Base-by-base conservation (phyloP, 768 basidiomycete genomes). In the Leucocoprinus birnbaumii region DNA sequence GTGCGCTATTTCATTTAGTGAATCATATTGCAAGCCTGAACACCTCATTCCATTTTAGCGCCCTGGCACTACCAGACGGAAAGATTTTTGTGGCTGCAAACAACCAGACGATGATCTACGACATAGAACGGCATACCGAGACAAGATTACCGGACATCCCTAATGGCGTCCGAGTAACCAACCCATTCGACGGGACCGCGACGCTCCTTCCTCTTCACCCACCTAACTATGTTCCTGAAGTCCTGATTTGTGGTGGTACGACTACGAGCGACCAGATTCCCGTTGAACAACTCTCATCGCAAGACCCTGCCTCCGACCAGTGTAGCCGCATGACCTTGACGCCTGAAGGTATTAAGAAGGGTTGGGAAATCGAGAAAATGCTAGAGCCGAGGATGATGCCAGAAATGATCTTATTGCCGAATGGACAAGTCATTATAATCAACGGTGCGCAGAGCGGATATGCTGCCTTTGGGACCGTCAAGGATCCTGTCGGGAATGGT, bases 201-300 rank as follows among this genome's bases (percentile, higher is more conserved):
- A 65, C 68, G 21, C 62, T 75, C n/a, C 67, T 74, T 3, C 73
- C 73, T 3, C 63, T 75, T 9, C 66, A 66, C 1, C 69, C 72
- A 21, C 69, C 69, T 1, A 62, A 73, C 43, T 80, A 71, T 55
- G 73, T 69, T 4, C 75, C 78, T 3, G 76, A 77, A 57, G 66
- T 79, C 22, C 68, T 80, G 38, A 71, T 79, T 40, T 80, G 78
- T 59, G 78, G 78, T 34, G 78, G 78, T 21, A 66, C 72, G 9
- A 71, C 66, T 11, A 61, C 69, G 1, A 67, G 65, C 47, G 72
- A 74, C 41, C 61, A 57, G 4, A 63, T 64, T 5, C 61, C 68
- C 2, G 53, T 68, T 6, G 60, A 53, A 8, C 61, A 70, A 13
- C 60, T 76, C 8, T 70, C 70, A 2, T 72, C 76, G 2, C 76